These are phyloP conservation scores for Verticillium zaregamsianum DNA, from an alignment of 2,329 filamentous ascomycete species.

Conservation along the genomic window DNA sequence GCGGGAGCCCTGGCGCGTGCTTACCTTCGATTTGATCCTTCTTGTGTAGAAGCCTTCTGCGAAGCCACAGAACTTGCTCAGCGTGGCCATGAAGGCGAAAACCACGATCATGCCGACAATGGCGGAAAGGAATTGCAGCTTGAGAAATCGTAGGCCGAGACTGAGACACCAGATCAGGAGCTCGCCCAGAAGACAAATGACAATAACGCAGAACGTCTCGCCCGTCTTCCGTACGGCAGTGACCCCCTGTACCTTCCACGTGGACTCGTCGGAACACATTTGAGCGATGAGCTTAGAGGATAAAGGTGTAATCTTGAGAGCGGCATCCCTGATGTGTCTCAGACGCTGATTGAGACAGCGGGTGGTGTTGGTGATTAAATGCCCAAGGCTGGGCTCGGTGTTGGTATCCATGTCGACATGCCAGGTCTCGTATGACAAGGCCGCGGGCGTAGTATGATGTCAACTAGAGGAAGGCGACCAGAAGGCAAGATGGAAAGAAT, in stretches of 20 bases:
- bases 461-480: not conserved
- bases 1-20: not conserved
- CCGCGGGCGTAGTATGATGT: not conserved
- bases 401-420: not conserved
- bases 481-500: not conserved
- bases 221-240: not conserved
- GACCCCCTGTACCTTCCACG: not conserved
- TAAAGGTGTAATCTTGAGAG: not conserved
- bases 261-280: not conserved
- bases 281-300: not conserved
- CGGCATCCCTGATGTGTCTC: not conserved
- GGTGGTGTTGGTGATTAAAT: not conserved
- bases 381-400: not conserved
- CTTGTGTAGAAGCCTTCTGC: constrained; percentile 23
- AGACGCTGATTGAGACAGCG: not conserved
- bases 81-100: constrained; percentile 28
- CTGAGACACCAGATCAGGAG: constrained; percentile 42
- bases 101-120: constrained; percentile 43
- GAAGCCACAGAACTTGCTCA: constrained; percentile 12
- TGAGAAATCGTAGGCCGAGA: constrained; percentile 22
- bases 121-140: constrained; percentile 40
- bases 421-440: not conserved
- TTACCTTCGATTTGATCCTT: constrained; percentile 29
- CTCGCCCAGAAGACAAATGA: constrained; percentile 37
- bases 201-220: constrained; percentile 25